phyloP scores from a whole-genome alignment of 2,329 filamentous ascomycete genomes.

The Paecilomyces sp. region DNA sequence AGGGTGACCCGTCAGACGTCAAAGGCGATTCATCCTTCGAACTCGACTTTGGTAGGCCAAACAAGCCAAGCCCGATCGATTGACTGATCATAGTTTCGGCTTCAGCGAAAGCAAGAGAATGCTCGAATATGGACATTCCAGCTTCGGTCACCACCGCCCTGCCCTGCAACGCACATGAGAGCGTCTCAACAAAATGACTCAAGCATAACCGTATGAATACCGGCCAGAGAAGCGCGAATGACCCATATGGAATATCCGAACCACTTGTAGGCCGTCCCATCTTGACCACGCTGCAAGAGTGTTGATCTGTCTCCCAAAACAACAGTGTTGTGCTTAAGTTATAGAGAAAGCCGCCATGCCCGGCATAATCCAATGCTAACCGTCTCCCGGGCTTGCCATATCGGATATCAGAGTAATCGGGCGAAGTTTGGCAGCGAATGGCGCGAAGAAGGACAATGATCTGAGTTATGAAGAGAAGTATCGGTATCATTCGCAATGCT shows the following conservation, averaged over 20 bases:
- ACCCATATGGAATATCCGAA: conserved; percentile 60
- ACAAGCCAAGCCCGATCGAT: conserved; percentile 65
- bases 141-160: conserved; percentile 74
- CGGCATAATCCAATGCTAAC: conserved; percentile 62
- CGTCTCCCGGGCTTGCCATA: conserved; percentile 62
- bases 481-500: conserved; percentile 62
- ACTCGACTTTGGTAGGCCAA: conserved; percentile 43
- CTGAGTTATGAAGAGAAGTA: conserved; percentile 63
- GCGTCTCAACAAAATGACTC: conserved; percentile 82
- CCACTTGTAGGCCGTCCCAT: conserved; percentile 57
- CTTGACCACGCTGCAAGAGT: conserved; percentile 65
- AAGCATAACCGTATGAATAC: conserved; percentile 49
- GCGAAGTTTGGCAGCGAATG: conserved; percentile 85
- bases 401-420: conserved; percentile 60
- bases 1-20: conserved; percentile 20
- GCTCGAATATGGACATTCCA: conserved; percentile 93
- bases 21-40: conserved; percentile 40
- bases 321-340: conserved; percentile 64
- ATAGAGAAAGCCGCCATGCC: conserved; percentile 64
- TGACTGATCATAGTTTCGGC: conserved; percentile 81
- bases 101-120: conserved; percentile 91
- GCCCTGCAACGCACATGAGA: conserved; percentile 83
- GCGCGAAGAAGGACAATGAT: conserved; percentile 67
- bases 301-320: conserved; percentile 64
- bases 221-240: conserved; percentile 59